Base-by-base conservation (phyloP, 1,284 basidiomycete species). In the Apiotrichum porosum region DNA sequence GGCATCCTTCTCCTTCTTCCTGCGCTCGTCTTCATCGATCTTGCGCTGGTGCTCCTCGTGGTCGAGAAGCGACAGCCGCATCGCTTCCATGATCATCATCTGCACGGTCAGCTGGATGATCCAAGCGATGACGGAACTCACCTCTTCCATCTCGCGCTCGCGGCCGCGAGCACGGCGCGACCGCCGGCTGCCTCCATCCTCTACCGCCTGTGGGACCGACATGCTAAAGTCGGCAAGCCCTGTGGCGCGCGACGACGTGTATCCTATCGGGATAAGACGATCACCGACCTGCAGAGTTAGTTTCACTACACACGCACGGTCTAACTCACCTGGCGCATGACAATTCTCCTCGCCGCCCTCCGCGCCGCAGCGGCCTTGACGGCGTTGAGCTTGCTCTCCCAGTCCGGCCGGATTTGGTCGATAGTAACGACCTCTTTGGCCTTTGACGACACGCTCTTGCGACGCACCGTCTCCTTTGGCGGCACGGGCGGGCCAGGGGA, bases 71-170 rank as follows among this genome's bases (percentile, higher is more conserved):
- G 91, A 95, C 49, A 97, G 76, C 35, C 94, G 83, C 92, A 99
- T 97, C 1, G 94, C 95, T 75, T 98, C 94, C 88, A 94, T 93
- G 45, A 99, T 79, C 93, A 98, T 97, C 39, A 97, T 76, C 87
- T 97, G 50, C 3, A 31, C 52, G 46, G 51, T 36, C 6, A 33
- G 32, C 21, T 6, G 4, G 19, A 23, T 4, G 8, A 4, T 3
- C 8, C 21, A 18, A 18, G 6, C 12, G 14, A 9, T 4, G 4
- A 28, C 12, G 54, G 54, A 6, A 68, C 81, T 69, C 61, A 89
- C 88, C 80, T 94, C 90, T 76, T 94, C 90, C 52, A 93, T 71
- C 73, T 93, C 88, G 66, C 48, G 82, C 80, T 79, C 88, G 77
- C 58, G 79, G 32, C 51, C 53, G 13, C 53, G 53, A 13, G 49